Evolutionary conservation across 192 early-diverging fungal species (phyloP).

Genomic region (Jimgerdemannia lactiflua): DNA sequence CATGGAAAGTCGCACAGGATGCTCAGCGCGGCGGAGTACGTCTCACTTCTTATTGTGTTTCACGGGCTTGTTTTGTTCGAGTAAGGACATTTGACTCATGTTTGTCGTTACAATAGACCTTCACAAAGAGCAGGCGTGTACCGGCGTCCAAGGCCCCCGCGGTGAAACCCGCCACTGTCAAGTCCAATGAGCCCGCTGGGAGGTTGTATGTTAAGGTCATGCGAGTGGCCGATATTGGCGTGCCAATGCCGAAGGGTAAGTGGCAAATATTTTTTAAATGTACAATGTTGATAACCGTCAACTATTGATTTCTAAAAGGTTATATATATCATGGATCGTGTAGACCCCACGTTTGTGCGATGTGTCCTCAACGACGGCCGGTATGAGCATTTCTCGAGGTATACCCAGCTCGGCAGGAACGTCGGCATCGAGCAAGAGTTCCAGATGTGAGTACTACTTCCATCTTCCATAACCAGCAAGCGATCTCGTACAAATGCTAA

Average conservation of each 20-base stretch:
- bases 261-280: conserved; percentile 19
- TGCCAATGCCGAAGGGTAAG: conserved; percentile 15
- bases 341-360: conserved; percentile 12
- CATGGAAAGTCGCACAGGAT: conserved; percentile 1
- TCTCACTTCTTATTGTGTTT: neutral
- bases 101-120: neutral
- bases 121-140: neutral
- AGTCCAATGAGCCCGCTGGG: conserved; percentile 2
- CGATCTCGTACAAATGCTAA: conserved; percentile 10
- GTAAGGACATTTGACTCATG: neutral
- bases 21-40: conserved; percentile 1
- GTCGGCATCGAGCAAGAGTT: conserved; percentile 23
- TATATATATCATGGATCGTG: neutral
- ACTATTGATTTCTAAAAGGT: neutral
- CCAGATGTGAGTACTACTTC: conserved; percentile 10
- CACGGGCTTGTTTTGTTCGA: neutral
- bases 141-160: neutral
- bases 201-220: conserved; percentile 29
- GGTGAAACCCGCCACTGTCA: too few species aligned
- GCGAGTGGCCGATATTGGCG: conserved; percentile 18
- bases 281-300: conserved; percentile 15
- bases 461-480: neutral
- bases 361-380: conserved; percentile 19
- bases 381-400: conserved; percentile 4
- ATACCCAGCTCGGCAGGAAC: conserved; percentile 6